Evolutionary conservation across 2,329 filamentous ascomycete species (phyloP), one percentile per base, ranked within the genome.

Genomic region (Pezicula neosporulosa): DNA sequence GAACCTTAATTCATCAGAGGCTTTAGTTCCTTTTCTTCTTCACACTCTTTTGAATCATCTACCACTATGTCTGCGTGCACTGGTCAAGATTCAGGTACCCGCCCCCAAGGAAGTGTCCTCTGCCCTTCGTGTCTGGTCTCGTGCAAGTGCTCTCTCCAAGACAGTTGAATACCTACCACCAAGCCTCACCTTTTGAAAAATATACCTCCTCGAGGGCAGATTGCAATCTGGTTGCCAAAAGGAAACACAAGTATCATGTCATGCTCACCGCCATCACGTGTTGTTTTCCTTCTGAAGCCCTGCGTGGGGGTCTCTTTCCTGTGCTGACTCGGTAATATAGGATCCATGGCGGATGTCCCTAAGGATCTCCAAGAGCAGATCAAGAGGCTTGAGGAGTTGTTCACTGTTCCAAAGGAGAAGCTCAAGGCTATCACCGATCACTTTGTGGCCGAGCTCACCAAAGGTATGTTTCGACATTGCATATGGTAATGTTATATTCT

Each of bases 371-470:
- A 90, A 57, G 70, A 79, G 49, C 87, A 97, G 73, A 92, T 97
- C 66, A 85, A 89, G 69, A 78, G 82, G 56, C 80, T 97, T 21
- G 94, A 97, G 75, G 81, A 91, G 52, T 71, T 87, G 49, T 96
- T 99, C 72, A 88, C 85, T 10, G 84, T 97, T 43, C 81, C 87
- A 59, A 80, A 80, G 1, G 72, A 80, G 36, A 96, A 89, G 76
- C 83, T 97, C 50, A 97, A 97, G 81, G 72, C 87, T 59, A 92
- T 99, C 65, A 93, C 90, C 39, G 78, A 89, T 48, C 93, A 96
- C 70, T 99, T 99, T 69, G 79, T 95, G 47, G 80, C 79, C 33
- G 94, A 99, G 76, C 82, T 99, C 49, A 81, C 85, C 57, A 96
- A 96, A 73, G 91, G 89, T 87, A 69, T 57, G 47, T 41, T n/a